Base-by-base conservation (phyloP, 352 stramenopile genomes). In the Globisporangium orthogonon region DNA sequence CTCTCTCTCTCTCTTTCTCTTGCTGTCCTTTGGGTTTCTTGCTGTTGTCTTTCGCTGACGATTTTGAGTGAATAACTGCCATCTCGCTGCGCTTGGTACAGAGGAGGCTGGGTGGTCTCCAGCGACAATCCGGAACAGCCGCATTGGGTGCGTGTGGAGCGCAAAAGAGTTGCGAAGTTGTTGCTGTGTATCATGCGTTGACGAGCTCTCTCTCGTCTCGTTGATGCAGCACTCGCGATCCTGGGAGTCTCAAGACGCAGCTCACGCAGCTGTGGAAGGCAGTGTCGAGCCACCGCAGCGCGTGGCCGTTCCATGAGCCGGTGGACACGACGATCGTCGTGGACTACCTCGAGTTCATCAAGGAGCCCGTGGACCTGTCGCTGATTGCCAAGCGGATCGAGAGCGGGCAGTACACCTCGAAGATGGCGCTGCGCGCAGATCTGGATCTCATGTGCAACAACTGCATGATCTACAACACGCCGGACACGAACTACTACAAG, bases 241-340 rank as follows among this genome's bases (percentile, higher is more conserved):
- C 76, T 50, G 86, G 83, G 7, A 97, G 68, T 60, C 57, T 83
- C 45, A 97, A 88, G 62, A 87, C 81, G 23, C 86, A 94, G 50
- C 67, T 98, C 30, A 74, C 87, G 45, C 66, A 81, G 31, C 72
- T 98, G 18, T 80, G 96, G 50, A 94, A 93, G 48, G 87, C 96
- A 30, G 74, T 98, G 13, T 90, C 89, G 45, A 97, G 89, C 58
- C 94, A 99, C 66, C 89, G 97, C 41, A 98, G 94, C 59, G 83
- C 96, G 31, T 99, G 97, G 97, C 95, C 95, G 9, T 99, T 99
- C 69, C 89, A 97, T 37, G 95, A 99, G 63, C 97, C 97, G 0
- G 97, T 99, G 9, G 87, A 98, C 71, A 96, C 84, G 37, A 88
- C 67, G 47, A 82, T 98, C 51, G 97, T 99, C 2, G 78, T 94